A percentile compares a stretch with the other conserved stretches of the same genome.
phyloP scores from a whole-genome alignment of 2,329 filamentous ascomycete species.

The Nakataea oryzae region DNA sequence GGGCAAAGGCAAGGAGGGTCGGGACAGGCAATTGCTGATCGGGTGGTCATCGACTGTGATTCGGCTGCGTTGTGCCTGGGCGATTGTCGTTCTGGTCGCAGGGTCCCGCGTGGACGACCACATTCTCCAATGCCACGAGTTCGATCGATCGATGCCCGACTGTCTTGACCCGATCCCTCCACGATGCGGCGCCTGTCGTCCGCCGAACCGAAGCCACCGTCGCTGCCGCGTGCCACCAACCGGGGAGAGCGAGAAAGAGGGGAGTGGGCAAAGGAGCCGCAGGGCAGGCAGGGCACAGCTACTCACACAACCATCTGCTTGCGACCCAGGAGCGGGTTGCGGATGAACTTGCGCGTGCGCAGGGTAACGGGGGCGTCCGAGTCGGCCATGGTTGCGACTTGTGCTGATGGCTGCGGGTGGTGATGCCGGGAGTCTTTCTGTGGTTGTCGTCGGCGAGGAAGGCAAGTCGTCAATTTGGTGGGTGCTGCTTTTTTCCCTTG shows the following conservation, averaged over 20 bases:
- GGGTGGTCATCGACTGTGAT: not conserved
- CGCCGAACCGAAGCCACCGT: not conserved
- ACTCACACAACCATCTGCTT: conserved; percentile 99
- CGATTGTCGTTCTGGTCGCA: not conserved
- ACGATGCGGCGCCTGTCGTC: not conserved
- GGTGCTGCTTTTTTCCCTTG: not conserved
- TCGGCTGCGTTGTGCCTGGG: not conserved
- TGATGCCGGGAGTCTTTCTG: not conserved
- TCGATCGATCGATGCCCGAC: not conserved
- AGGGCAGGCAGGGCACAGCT: not conserved
- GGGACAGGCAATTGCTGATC: not conserved
- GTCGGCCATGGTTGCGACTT: conserved; percentile 67
- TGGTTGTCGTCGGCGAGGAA: not conserved
- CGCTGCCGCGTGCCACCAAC: not conserved
- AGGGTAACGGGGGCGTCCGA: conserved; percentile 67
- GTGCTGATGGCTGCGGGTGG: not conserved
- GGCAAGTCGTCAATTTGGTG: not conserved
- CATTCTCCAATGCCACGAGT: not conserved
- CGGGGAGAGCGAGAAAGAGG: not conserved
- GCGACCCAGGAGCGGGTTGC: conserved; percentile 96
- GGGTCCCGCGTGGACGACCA: too few species aligned
- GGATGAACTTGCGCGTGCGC: conserved; percentile 99
- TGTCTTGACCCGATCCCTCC: not conserved
- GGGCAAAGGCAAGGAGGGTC: not conserved
- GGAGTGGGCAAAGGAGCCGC: not conserved